A percentile compares a stretch with the other conserved stretches of the same genome.
phyloP scores from a whole-genome alignment of 2,329 filamentous ascomycete genomes.

The Fusarium oligoseptatum region DNA sequence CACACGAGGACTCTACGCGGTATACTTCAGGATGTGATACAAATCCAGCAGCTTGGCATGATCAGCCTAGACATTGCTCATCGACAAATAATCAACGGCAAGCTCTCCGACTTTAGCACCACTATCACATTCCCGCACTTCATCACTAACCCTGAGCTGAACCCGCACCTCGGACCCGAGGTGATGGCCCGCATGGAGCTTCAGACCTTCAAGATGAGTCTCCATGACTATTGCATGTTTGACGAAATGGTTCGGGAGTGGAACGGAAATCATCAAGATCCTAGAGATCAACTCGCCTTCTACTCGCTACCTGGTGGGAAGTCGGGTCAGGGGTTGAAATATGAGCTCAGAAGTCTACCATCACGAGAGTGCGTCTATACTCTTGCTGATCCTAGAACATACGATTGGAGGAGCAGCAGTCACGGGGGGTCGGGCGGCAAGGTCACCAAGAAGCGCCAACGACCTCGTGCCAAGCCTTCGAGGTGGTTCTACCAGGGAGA shows the following conservation, averaged over 20 bases:
- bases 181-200: background rate
- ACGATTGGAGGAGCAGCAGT: background rate
- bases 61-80: background rate
- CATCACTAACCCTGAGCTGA: constrained; percentile 20
- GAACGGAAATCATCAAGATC: background rate
- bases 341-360: background rate
- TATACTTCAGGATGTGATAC: background rate
- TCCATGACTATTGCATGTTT: background rate
- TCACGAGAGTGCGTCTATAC: background rate
- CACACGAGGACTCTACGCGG: background rate
- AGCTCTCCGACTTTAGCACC: constrained; percentile 43
- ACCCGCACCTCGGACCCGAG: background rate
- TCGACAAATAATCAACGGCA: constrained; percentile 39
- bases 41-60: background rate
- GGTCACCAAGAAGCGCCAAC: background rate
- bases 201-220: background rate
- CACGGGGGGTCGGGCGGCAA: background rate
- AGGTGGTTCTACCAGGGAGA: background rate
- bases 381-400: background rate
- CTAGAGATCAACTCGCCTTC: background rate
- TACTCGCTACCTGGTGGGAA: background rate
- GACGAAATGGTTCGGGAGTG: background rate
- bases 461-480: background rate
- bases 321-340: background rate
- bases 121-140: constrained; percentile 45